These are phyloP conservation scores for Beauveria brongniartii DNA, from an alignment of 2,329 filamentous ascomycete genomes.

Conservation along the genomic window DNA sequence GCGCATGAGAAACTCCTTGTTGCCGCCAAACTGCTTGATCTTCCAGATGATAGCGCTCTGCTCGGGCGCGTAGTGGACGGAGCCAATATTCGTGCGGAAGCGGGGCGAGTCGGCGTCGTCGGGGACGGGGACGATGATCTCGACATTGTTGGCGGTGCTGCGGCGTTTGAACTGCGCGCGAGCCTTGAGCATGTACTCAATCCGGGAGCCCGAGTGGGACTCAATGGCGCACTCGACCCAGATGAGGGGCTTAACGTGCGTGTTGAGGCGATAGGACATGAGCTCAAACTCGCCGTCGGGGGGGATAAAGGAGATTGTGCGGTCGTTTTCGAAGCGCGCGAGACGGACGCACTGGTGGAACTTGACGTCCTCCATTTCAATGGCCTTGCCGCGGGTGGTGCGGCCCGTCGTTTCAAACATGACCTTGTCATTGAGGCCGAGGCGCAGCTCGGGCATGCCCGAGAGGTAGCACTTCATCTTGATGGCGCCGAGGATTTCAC, in stretches of 20 bases:
- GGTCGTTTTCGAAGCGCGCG: slow-evolving; percentile 94
- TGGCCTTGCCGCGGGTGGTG: slow-evolving; percentile 88
- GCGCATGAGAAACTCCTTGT: slow-evolving; percentile 97
- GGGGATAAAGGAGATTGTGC: slow-evolving; percentile 97
- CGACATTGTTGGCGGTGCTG: slow-evolving; percentile 96
- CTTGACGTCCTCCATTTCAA: slow-evolving; percentile 99
- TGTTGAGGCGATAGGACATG: slow-evolving; percentile 98
- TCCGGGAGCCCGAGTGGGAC: slow-evolving; percentile 86
- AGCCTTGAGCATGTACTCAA: slow-evolving; percentile 99
- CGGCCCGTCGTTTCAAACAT: slow-evolving; percentile 99
- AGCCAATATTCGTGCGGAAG: slow-evolving; percentile 95
- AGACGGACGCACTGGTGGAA: slow-evolving; percentile 97
- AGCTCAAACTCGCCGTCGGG: slow-evolving; percentile 98
- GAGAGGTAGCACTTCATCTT: slow-evolving; percentile 99
- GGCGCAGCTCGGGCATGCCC: slow-evolving; percentile 90
- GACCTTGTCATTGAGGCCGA: slow-evolving; percentile 96
- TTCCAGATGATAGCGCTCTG: slow-evolving; percentile 99
- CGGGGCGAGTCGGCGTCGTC: slow-evolving; percentile 94
- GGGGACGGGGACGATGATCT: slow-evolving; percentile 93
- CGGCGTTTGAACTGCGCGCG: slow-evolving; percentile 96
- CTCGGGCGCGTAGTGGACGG: slow-evolving; percentile 94
- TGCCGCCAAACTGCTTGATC: slow-evolving; percentile 99
- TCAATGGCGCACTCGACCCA: slow-evolving; percentile 99
- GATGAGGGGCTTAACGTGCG: slow-evolving; percentile 94
- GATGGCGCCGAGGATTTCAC: slow-evolving; percentile 91